phyloP scores from a whole-genome alignment of 495 filamentous ascomycete genomes.

The Sabuloglossum arenarium region DNA sequence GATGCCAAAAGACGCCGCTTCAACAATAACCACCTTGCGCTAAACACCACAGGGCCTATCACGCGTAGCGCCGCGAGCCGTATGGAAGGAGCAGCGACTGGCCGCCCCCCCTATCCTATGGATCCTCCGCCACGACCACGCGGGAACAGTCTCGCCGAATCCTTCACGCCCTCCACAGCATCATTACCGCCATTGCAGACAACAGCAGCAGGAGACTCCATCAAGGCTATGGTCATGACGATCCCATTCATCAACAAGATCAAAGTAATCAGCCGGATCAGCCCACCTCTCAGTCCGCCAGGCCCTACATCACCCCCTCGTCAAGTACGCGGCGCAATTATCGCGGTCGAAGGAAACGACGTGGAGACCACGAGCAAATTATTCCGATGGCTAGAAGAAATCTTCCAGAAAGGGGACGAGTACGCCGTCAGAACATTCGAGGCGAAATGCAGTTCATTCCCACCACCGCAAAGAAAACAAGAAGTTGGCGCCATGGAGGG shows the following conservation, averaged over 20 bases:
- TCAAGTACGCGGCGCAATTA: slow-evolving; percentile 46
- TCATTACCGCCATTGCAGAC: slow-evolving; percentile 14
- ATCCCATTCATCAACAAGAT: slow-evolving; percentile 52
- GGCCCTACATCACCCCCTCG: slow-evolving; percentile 21
- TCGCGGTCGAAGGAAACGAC: slow-evolving; percentile 64
- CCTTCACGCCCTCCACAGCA: background rate
- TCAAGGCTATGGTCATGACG: slow-evolving; percentile 54
- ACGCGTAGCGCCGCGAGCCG: slow-evolving; percentile 1
- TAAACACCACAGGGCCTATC: background rate
- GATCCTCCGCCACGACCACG: slow-evolving; percentile 10
- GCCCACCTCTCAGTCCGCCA: slow-evolving; percentile 36
- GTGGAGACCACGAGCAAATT: slow-evolving; percentile 23
- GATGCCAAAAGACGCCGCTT: slow-evolving; percentile 15
- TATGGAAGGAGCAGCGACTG: background rate
- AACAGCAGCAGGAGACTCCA: slow-evolving; percentile 16
- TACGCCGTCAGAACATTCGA: slow-evolving; percentile 32
- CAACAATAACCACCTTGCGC: slow-evolving; percentile 5
- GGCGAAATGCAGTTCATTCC: slow-evolving; percentile 6
- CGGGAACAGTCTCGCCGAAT: slow-evolving; percentile 5
- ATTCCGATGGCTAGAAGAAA: slow-evolving; percentile 36
- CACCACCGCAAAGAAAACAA: background rate
- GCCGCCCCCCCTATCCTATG: slow-evolving; percentile 8
- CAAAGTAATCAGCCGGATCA: slow-evolving; percentile 42
- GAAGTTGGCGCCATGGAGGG: background rate
- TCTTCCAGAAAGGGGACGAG: slow-evolving; percentile 32